These are phyloP conservation scores for Penicillium chermesinum DNA, from an alignment of 495 filamentous ascomycete genomes.

Conservation along the genomic window DNA sequence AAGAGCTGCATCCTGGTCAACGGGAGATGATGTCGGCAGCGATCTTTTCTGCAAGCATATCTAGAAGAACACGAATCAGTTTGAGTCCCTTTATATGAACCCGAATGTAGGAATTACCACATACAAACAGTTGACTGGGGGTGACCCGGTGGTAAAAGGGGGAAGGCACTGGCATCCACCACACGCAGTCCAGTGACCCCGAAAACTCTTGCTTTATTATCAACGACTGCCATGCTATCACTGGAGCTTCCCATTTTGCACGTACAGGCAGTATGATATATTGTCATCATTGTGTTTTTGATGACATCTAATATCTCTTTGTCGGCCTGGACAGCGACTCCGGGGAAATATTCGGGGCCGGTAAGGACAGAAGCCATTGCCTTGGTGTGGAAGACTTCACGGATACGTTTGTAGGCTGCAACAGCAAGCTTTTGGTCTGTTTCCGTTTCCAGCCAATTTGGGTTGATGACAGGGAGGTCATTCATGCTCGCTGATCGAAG, in stretches of 20 bases:
- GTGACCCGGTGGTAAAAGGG: constrained; percentile 53
- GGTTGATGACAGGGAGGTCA: constrained; percentile 51
- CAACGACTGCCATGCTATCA: constrained; percentile 51
- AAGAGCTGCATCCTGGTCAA: background rate
- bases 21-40: constrained; percentile 44
- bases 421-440: constrained; percentile 51
- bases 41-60: constrained; percentile 60
- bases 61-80: constrained; percentile 11
- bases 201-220: constrained; percentile 44
- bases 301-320: constrained; percentile 47
- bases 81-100: too few species aligned
- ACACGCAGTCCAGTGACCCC: constrained; percentile 50
- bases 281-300: constrained; percentile 34
- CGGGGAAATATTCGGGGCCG: constrained; percentile 50
- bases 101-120: constrained; percentile 14
- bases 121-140: constrained; percentile 48
- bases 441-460: constrained; percentile 49
- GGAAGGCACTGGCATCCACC: constrained; percentile 56
- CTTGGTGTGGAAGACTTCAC: constrained; percentile 29
- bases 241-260: constrained; percentile 45
- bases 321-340: constrained; percentile 41
- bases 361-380: constrained; percentile 34
- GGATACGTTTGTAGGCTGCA: constrained; percentile 46
- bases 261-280: constrained; percentile 50
- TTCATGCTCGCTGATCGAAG: constrained; percentile 37